A percentile compares a stretch with the other conserved stretches of the same genome.
These are phyloP conservation scores for Penicillium pancosmium DNA, from an alignment of 495 filamentous ascomycete species.

Conservation along the genomic window DNA sequence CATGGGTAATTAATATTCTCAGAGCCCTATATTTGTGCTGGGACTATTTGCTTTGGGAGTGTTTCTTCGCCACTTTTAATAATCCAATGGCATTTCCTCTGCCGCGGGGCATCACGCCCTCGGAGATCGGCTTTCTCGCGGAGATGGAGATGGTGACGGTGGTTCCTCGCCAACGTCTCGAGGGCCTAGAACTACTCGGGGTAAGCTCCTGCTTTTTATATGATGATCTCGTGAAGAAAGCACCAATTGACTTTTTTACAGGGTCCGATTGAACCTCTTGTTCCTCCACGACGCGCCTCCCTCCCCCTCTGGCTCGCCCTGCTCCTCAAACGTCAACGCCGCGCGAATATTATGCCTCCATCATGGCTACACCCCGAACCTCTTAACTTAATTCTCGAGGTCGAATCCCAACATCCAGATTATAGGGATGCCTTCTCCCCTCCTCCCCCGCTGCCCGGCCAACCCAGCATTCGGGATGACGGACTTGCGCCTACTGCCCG, in stretches of 20 bases:
- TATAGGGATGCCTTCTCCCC: conserved; percentile 70
- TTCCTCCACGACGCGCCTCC: conserved; percentile 76
- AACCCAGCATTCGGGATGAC: conserved; percentile 36
- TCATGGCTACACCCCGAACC: conserved; percentile 79
- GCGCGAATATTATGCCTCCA: conserved; percentile 91
- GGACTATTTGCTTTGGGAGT: conserved; percentile 2
- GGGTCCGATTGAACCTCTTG: conserved; percentile 76
- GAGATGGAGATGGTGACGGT: conserved; percentile 96
- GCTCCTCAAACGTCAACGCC: conserved; percentile 90
- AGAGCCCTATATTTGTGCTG: background rate
- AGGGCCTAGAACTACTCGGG: conserved; percentile 78
- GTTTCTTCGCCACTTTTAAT: conserved; percentile 4
- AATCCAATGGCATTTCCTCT: conserved; percentile 77
- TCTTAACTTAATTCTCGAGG: conserved; percentile 72
- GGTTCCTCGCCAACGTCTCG: conserved; percentile 86
- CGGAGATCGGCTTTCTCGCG: conserved; percentile 92
- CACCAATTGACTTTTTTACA: conserved; percentile 38
- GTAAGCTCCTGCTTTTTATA: conserved; percentile 65
- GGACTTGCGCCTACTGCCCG: conserved; percentile 30
- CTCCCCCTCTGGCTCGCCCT: conserved; percentile 97
- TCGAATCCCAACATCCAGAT: conserved; percentile 68
- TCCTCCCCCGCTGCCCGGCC: conserved; percentile 63
- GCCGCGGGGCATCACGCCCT: conserved; percentile 79
- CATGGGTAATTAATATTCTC: conserved; percentile 13
- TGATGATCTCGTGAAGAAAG: conserved; percentile 2